Evolutionary conservation across 1,284 basidiomycete genomes (phyloP).

Genomic region (Erythrobasidium hasegawianum): DNA sequence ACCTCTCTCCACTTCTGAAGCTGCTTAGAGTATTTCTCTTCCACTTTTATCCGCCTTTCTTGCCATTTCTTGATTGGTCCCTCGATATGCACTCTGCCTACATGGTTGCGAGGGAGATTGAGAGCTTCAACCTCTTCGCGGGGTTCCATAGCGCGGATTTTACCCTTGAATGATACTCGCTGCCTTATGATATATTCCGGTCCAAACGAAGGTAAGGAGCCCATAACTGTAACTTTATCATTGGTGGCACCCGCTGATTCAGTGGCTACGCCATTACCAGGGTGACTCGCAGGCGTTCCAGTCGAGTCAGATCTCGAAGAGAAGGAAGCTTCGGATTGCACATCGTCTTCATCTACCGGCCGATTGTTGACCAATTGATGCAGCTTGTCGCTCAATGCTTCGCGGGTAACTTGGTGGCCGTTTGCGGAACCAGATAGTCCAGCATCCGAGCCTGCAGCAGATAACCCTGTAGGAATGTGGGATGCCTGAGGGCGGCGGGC

Average conservation of each 20-base stretch:
- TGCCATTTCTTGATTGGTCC: constrained; percentile 47
- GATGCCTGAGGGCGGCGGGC: constrained; percentile 1
- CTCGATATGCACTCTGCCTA: constrained; percentile 51
- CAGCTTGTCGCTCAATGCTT: not conserved
- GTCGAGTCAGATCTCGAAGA: not conserved
- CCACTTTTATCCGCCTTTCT: constrained; percentile 46
- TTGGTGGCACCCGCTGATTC: constrained; percentile 7
- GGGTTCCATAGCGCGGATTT: constrained; percentile 72
- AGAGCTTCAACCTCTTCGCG: constrained; percentile 64
- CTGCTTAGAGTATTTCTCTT: constrained; percentile 45
- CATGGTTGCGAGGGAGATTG: constrained; percentile 58
- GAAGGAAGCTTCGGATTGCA: not conserved
- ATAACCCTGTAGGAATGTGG: not conserved
- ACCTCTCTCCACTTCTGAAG: constrained; percentile 45
- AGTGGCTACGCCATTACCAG: not conserved
- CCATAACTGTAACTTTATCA: constrained; percentile 17
- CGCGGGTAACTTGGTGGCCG: not conserved
- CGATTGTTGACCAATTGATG: not conserved
- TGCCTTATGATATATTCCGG: constrained; percentile 69
- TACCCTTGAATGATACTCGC: constrained; percentile 72
- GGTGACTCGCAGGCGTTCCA: too few relatives aligned
- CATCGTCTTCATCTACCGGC: not conserved
- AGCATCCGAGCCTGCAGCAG: not conserved
- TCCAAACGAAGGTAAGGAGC: constrained; percentile 33
- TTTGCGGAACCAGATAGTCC: not conserved